Evolutionary conservation across 148 eudicot species (phyloP).

Genomic region (Diospyros lotus): DNA sequence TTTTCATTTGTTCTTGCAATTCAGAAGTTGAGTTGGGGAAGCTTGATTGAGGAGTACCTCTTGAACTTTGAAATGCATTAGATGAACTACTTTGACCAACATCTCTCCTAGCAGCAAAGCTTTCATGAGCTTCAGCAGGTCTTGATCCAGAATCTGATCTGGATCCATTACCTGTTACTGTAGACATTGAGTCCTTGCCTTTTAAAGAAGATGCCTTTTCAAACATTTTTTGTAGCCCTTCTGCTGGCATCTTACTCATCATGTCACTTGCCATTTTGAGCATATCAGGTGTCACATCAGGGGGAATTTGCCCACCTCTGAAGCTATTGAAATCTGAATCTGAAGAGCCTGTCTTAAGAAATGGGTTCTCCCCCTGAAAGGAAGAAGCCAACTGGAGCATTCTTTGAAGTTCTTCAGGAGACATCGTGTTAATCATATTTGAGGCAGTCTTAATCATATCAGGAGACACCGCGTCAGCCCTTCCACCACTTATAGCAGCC

Average conservation of each 20-base stretch:
- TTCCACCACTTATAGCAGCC: constrained; percentile 58
- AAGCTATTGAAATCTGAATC: constrained; percentile 28
- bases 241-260: constrained; percentile 92
- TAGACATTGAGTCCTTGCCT: constrained; percentile 41
- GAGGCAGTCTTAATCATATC: constrained; percentile 90
- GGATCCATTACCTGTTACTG: constrained; percentile 32
- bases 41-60: constrained; percentile 51
- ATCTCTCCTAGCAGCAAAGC: constrained; percentile 28
- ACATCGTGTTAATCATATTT: constrained; percentile 75
- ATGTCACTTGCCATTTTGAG: constrained; percentile 84
- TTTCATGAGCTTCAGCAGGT: constrained; percentile 26
- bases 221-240: constrained; percentile 81
- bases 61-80: constrained; percentile 31
- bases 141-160: constrained; percentile 33
- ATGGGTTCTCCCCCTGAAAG: constrained; percentile 59
- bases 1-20: constrained; percentile 89
- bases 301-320: constrained; percentile 55
- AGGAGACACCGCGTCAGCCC: constrained; percentile 54
- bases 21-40: constrained; percentile 54
- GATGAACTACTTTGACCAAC: constrained; percentile 46
- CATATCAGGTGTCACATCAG: constrained; percentile 77
- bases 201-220: constrained; percentile 73
- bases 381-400: constrained; percentile 91
- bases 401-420: constrained; percentile 89
- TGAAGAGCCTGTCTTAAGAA: constrained; percentile 30